phyloP scores from a whole-genome alignment of 129 eudicot species.

The Rutidosis leptorrhynchoides region DNA sequence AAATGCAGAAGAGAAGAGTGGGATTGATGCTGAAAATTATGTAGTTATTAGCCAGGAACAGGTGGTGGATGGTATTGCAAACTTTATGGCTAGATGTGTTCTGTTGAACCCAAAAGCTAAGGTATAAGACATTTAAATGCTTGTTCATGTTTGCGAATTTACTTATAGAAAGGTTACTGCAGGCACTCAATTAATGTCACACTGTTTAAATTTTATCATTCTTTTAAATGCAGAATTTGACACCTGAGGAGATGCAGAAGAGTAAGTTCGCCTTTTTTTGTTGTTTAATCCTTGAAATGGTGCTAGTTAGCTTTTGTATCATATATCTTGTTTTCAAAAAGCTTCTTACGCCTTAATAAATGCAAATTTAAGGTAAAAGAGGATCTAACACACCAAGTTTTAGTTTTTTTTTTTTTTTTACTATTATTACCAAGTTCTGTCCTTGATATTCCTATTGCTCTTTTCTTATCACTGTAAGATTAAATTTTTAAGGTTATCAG shows the following conservation, averaged over 20 bases:
- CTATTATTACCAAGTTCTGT: background rate
- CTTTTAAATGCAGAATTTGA: slow-evolving; percentile 58
- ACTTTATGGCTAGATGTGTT: slow-evolving; percentile 87
- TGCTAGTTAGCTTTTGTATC: background rate
- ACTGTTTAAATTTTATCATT: slow-evolving; percentile 1
- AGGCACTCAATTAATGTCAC: slow-evolving; percentile 10
- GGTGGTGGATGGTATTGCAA: slow-evolving; percentile 86
- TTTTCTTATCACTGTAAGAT: too few relatives aligned
- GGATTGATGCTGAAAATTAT: slow-evolving; percentile 76
- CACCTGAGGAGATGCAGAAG: slow-evolving; percentile 79
- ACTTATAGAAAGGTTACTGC: slow-evolving; percentile 4
- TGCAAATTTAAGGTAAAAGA: background rate
- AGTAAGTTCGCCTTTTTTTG: slow-evolving; percentile 41
- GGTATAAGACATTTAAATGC: slow-evolving; percentile 39
- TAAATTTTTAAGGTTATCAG: too few relatives aligned
- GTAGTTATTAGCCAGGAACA: slow-evolving; percentile 75
- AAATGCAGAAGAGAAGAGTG: slow-evolving; percentile 70
- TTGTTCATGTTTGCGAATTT: background rate
- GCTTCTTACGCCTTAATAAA: background rate
- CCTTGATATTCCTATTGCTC: background rate
- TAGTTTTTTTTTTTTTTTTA: too few relatives aligned
- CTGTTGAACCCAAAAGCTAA: slow-evolving; percentile 66
- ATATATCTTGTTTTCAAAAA: too few relatives aligned
- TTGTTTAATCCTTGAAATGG: slow-evolving; percentile 12
- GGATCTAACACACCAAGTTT: background rate